A percentile compares a stretch with the other conserved stretches of the same genome.
Evolutionary conservation across 176 grass and related monocot genomes (phyloP).

Genomic region (Aegilops bicornis): DNA sequence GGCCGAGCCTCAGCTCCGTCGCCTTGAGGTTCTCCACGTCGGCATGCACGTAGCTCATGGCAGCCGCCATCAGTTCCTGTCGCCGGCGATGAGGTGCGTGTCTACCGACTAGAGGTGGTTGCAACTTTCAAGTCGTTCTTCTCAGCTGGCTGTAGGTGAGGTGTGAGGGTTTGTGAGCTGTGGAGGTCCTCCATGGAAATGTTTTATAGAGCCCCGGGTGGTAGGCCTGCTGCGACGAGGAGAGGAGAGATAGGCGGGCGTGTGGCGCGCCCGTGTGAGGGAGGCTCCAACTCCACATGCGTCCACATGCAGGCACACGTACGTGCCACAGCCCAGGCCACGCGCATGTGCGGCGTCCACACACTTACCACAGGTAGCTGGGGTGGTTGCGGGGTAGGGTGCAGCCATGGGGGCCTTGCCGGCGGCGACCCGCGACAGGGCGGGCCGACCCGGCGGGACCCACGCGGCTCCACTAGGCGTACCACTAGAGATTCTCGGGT

Average conservation of each 20-base stretch:
- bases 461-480: neutral
- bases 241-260: neutral
- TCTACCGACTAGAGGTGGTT: neutral
- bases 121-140: neutral
- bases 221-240: too few species aligned
- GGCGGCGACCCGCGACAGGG: slow-evolving; percentile 32
- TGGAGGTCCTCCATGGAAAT: neutral
- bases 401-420: slow-evolving; percentile 44
- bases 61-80: slow-evolving; percentile 39
- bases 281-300: neutral
- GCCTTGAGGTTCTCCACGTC: slow-evolving; percentile 68
- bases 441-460: slow-evolving; percentile 36
- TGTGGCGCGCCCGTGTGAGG: slow-evolving; percentile 19
- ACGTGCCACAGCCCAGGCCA: slow-evolving; percentile 22
- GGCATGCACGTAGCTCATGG: slow-evolving; percentile 23
- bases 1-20: slow-evolving; percentile 89
- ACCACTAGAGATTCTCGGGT: neutral
- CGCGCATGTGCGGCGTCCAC: slow-evolving; percentile 12
- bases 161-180: neutral
- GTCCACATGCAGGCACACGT: slow-evolving; percentile 13
- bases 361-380: slow-evolving; percentile 2
- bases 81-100: neutral
- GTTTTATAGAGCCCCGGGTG: slow-evolving; percentile 32
- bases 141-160: neutral
- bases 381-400: slow-evolving; percentile 46